Conservation (phyloP, 768 basidiomycete genomes). For the Lanmaoa rubissima region DNA sequence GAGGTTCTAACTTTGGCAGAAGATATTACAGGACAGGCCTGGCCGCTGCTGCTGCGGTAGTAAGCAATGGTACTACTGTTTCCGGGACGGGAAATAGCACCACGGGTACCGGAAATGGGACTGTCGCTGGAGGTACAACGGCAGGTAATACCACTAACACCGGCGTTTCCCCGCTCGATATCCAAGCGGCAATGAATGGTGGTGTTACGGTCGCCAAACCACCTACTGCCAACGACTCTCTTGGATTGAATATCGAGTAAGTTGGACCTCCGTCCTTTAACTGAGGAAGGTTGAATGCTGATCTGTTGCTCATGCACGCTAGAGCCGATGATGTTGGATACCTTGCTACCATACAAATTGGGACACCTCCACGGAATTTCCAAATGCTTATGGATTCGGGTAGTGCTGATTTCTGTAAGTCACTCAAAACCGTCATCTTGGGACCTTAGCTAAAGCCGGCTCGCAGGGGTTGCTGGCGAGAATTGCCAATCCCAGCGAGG, state of each 20-base stretch:
- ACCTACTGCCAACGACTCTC: slow-evolving; percentile 48
- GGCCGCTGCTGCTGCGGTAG: slow-evolving; percentile 5
- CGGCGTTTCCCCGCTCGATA: slow-evolving; percentile 37
- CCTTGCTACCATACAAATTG: slow-evolving; percentile 58
- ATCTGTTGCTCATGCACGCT: not conserved
- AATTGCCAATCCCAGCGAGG: slow-evolving; percentile 45
- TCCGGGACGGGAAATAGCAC: slow-evolving; percentile 2
- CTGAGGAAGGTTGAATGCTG: not conserved
- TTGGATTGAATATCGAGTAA: slow-evolving; percentile 71
- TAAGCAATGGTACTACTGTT: not conserved
- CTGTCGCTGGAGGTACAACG: slow-evolving; percentile 10
- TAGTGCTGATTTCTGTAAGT: slow-evolving; percentile 57
- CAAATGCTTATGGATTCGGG: slow-evolving; percentile 68
- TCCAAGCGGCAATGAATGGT: slow-evolving; percentile 34
- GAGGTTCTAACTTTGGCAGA: slow-evolving; percentile 7
- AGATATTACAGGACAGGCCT: slow-evolving; percentile 10
- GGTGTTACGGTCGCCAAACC: slow-evolving; percentile 43
- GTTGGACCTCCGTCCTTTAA: slow-evolving; percentile 18
- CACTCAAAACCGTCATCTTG: not conserved
- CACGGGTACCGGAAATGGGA: slow-evolving; percentile 4
- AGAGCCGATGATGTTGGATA: slow-evolving; percentile 57
- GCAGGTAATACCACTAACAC: slow-evolving; percentile 16
- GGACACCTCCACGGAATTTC: slow-evolving; percentile 61
- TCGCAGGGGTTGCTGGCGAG: slow-evolving; percentile 51
- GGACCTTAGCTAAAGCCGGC: not conserved